Base-by-base conservation (phyloP, 805 yeast genomes). In the Metschnikowia kofuensis region DNA sequence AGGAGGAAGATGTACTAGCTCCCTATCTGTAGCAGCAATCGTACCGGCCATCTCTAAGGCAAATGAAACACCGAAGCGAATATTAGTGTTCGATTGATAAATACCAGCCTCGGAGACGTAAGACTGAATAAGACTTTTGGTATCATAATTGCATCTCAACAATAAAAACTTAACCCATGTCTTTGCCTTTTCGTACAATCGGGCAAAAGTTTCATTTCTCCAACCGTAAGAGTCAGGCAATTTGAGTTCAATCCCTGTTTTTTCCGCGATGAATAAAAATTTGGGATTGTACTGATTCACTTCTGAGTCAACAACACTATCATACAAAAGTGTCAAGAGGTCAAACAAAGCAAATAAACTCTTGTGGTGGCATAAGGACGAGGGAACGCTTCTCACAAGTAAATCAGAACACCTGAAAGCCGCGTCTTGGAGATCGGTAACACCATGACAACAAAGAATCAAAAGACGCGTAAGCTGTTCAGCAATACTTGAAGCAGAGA, bases 1-100 rank as follows among this genome's bases (percentile, higher is more conserved):
- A 44, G 59, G 64, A 1, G 76, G 62, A 37, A 83, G 70, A 38
- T 78, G 76, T 2, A 80, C 76, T 29, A 84, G 65, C 58, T 87
- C 94, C 39, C 84, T 70, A 58, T 89, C 95, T 29, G 75, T 75
- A 15, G 84, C 75, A n/a, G 83, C 68, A 11, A 89, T 77, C 5
- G 79, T 65, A 4, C 94, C 89, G 1, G 96, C 96, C 84, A 89
- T 79, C 55, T 88, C 94, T 49, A 91, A 70, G 0, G 99, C 98
- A 74, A 92, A 88, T 0, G 96, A 84, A 42, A 90, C 85, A 47
- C 98, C 98, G 59, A 78, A 83, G 48, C 87, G 84, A 38, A 87
- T 77, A 7, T 44, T 52, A 28, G 46, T 48, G 31, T 34, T 62
- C n/a, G 54, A 39, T 38, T 51, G 60, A 39, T 49, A 52, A 44